Base-by-base conservation (phyloP, 148 eudicot genomes). In the Euryodendron excelsum region DNA sequence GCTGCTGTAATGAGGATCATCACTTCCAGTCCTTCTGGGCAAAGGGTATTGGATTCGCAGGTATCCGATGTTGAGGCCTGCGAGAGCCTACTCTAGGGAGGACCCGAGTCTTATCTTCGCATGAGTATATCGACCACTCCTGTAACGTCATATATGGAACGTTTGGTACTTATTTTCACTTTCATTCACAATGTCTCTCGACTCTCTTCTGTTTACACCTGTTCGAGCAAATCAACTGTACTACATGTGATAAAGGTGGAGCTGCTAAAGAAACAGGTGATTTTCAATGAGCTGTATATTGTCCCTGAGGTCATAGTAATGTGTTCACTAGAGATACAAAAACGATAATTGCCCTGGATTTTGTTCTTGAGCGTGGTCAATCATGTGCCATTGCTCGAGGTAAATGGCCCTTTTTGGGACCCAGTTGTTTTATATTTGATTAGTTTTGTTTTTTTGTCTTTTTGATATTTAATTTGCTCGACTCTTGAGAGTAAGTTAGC, bases 11-110 rank as follows among this genome's bases (percentile, higher is more conserved):
- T 75, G 34, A 84, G 76, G 75, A 80, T 87, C 15, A 84, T 90
- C 27, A 41, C 75, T 77, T 81, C 91, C 0, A 82, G 75, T 75
- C 82, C 91, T 44, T 56, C 84, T 1, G 97, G 92, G 28, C 84
- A 83, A 69, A 83, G 80, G 20, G 47, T 93, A 66, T 75, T 95
- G 85, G 94, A 88, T 21, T 79, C 88, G 0, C 97, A 93, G 79
- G 91, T 90, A 33, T 68, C 85, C 4, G 90, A 91, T 70, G 71
- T 93, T 27, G 90, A 89, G 53, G 91, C 88, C 50, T 96, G 99
- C 82, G 83, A 85, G 84, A 83, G 82, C 77, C 88, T 96, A 58
- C 80, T 92, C 63, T 91, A 88, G 84, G 63, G 14, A 59, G n/a
- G n/a, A n/a, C n/a, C n/a, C n/a, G n/a, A n/a, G n/a, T n/a, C n/a